These are phyloP conservation scores for Microthlaspi erraticum DNA, from an alignment of 345 rosid genomes.

Conservation along the genomic window DNA sequence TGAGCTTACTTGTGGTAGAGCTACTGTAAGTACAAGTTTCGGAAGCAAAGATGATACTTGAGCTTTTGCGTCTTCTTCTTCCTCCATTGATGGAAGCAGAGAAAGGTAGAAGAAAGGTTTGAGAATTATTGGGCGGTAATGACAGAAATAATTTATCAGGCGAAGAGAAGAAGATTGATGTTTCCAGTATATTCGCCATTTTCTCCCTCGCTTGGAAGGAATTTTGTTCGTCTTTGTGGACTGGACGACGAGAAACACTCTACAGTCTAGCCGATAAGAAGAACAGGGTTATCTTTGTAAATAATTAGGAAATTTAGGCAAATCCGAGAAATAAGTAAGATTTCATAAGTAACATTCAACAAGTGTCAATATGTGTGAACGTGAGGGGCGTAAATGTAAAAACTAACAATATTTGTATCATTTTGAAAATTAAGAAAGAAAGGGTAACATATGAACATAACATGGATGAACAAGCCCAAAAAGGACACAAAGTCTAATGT, in stretches of 20 bases:
- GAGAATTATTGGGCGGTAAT: conserved; percentile 23
- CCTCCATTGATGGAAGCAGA: conserved; percentile 35
- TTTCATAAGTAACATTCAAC: neutral
- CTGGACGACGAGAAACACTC: neutral
- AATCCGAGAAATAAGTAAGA: neutral
- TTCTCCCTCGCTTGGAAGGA: neutral
- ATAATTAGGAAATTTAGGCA: neutral
- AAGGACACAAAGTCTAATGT: too few species aligned
- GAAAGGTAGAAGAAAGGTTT: conserved; percentile 31
- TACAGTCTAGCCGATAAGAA: conserved; percentile 42
- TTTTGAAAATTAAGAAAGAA: neutral
- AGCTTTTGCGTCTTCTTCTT: conserved; percentile 32
- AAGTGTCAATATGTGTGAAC: neutral
- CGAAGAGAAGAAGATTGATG: conserved; percentile 40
- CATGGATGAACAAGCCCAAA: neutral
- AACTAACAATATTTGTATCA: neutral
- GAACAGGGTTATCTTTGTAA: conserved; percentile 11
- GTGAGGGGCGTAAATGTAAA: neutral
- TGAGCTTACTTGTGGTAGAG: conserved; percentile 40
- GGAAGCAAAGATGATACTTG: conserved; percentile 28
- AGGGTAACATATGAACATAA: neutral
- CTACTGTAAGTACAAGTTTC: conserved; percentile 22
- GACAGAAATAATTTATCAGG: conserved; percentile 34
- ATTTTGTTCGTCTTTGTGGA: conserved; percentile 8
- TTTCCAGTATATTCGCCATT: conserved; percentile 47